Base-by-base conservation (phyloP, 495 filamentous ascomycete species). In the Lasiosphaeria hispida region DNA sequence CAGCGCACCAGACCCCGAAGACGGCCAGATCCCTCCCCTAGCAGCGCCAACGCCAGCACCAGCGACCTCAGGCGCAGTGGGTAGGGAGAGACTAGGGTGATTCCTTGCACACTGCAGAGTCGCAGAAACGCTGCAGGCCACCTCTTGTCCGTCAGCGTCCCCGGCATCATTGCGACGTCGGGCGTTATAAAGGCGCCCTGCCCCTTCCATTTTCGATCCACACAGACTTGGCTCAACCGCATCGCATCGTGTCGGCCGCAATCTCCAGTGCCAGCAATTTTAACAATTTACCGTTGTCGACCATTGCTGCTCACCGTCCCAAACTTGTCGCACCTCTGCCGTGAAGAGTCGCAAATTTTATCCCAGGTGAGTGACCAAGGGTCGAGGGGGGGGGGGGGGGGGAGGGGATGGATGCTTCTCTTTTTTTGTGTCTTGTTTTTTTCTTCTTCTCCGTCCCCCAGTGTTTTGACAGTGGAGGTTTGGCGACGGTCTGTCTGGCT, bases 91-190 rank as follows among this genome's bases (percentile, higher is more conserved):
- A 44, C 53, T 30, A 34, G 53, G 53, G 40, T 19, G 23, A 10
- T 41, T 54, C 35, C 43, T 30, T 45, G 43, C 43, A 30, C 33
- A 13, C 7, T 15, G 34, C 47, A 15, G 23, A 19, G 33, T 15
- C 47, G 38, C 40, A 34, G 19, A 33, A 19, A 19, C 17, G 41
- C 41, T 55, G 19, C 53, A 35, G 23, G 38, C 41, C 15, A 18
- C 23, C 23, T 37, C 19, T 33, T 36, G 52, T 52, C 23, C 48
- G 34, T 53, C 50, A 49, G 38, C 43, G 6, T 38, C 18, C 42
- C 43, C 58, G 55, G 58, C 51, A 60, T 55, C 58, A 50, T 62
- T 62, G 48, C 53, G 53, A 57, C 59, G 54, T 57, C 49, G 59
- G 59, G 53, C 50, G 59, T 57, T 57, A 49, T 62, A 53, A 54